Percentiles rank a stretch among this genome's conserved stretches.
Evolutionary conservation across 2,329 filamentous ascomycete genomes (phyloP).

Genomic region (Mycosphaerella arachidis): DNA sequence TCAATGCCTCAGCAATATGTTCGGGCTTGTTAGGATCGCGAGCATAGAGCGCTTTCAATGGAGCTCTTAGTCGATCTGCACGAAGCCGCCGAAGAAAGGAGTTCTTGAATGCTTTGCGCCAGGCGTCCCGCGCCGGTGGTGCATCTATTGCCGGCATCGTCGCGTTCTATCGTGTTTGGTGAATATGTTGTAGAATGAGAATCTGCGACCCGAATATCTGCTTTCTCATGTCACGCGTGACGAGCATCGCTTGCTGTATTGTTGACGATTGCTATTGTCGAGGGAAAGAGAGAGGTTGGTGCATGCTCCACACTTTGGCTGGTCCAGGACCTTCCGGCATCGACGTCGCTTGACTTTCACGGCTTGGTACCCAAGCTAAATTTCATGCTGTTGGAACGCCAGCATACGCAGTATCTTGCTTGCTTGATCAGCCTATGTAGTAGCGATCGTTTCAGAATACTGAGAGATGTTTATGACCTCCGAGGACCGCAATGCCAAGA

Average conservation of each 20-base stretch:
- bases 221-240: neutral
- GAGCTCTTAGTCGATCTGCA: constrained; percentile 4
- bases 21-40: constrained; percentile 5
- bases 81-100: neutral
- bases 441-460: no score
- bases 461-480: no score
- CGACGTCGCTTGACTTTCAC: neutral
- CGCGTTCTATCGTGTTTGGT: neutral
- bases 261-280: neutral
- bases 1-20: constrained; percentile 22
- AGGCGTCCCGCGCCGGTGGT: neutral
- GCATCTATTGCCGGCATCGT: neutral
- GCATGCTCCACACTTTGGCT: neutral
- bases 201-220: neutral
- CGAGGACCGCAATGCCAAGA: no score
- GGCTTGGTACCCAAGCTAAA: no score
- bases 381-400: no score
- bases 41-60: constrained; percentile 18
- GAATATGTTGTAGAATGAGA: neutral
- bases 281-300: neutral
- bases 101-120: constrained; percentile 10
- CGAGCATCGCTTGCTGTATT: neutral
- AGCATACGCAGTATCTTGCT: no score
- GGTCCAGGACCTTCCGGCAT: neutral
- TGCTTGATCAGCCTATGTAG: no score